Evolutionary conservation across 2,329 filamentous ascomycete species (phyloP).

Genomic region (Apiospora sp.): DNA sequence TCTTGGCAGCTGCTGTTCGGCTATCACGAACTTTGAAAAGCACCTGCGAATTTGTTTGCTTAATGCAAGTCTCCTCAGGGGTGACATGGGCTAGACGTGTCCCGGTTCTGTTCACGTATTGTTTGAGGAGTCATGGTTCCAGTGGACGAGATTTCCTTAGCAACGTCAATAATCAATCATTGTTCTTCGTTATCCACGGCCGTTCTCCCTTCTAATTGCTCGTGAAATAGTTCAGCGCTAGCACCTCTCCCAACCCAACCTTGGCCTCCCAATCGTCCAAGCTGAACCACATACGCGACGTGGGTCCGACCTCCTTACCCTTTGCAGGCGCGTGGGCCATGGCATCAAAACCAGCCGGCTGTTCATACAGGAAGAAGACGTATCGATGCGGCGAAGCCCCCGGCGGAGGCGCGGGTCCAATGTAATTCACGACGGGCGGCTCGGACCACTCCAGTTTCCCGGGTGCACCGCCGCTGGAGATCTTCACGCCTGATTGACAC

Average conservation of each 20-base stretch:
- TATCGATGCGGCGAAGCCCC: constrained; percentile 57
- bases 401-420: constrained; percentile 56
- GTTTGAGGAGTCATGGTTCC: neutral
- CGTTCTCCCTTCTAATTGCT: constrained; percentile 35
- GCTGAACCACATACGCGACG: constrained; percentile 51
- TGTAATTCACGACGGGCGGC: constrained; percentile 48
- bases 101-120: neutral
- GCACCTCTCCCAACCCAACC: constrained; percentile 40
- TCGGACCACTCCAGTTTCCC: constrained; percentile 3
- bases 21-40: neutral
- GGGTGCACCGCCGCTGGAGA: neutral
- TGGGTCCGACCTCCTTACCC: constrained; percentile 44
- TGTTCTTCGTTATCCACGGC: neutral
- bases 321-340: constrained; percentile 42
- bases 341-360: constrained; percentile 49
- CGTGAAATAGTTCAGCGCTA: constrained; percentile 50
- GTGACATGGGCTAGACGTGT: neutral
- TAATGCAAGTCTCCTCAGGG: neutral
- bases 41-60: neutral
- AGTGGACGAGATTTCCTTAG: too few relatives aligned
- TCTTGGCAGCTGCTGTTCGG: neutral
- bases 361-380: constrained; percentile 56
- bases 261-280: constrained; percentile 49
- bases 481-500: constrained; percentile 15
- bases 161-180: neutral